phyloP scores from a whole-genome alignment of 1,284 basidiomycete species.

The Schizophyllum commune region DNA sequence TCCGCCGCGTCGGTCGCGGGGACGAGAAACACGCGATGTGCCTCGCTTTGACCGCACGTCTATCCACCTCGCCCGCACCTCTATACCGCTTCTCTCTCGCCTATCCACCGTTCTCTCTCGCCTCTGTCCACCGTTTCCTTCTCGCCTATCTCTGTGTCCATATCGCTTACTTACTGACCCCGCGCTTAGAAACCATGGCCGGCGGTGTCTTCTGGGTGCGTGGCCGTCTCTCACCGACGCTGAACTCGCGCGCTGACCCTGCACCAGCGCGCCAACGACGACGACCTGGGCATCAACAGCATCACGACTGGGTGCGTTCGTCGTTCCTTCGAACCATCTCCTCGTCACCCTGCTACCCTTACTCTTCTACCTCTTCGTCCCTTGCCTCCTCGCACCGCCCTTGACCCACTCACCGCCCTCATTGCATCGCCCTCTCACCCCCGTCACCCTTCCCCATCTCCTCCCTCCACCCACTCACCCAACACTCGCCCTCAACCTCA shows the following conservation, averaged over 20 bases:
- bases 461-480: neutral
- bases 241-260: neutral
- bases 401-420: neutral
- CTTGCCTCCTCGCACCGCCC: too few relatives aligned
- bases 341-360: conserved; percentile 28
- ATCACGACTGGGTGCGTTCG: conserved; percentile 38
- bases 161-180: neutral
- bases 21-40: too few relatives aligned
- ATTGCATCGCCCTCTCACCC: neutral
- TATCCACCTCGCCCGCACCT: too few relatives aligned
- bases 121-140: too few relatives aligned
- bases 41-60: too few relatives aligned
- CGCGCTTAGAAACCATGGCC: conserved; percentile 32
- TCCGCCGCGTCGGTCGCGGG: too few relatives aligned
- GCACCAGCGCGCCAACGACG: conserved; percentile 28
- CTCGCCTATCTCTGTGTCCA: too few relatives aligned
- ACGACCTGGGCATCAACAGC: conserved; percentile 35
- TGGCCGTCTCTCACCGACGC: neutral
- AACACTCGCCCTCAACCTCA: neutral
- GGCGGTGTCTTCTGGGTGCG: conserved; percentile 46
- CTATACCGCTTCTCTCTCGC: too few relatives aligned
- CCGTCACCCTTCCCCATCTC: neutral
- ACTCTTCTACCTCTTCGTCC: conserved; percentile 16
- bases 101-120: too few relatives aligned
- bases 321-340: neutral